Conservation (phyloP, 352 stramenopile genomes). For the Pilasporangium apinafurcum region DNA sequence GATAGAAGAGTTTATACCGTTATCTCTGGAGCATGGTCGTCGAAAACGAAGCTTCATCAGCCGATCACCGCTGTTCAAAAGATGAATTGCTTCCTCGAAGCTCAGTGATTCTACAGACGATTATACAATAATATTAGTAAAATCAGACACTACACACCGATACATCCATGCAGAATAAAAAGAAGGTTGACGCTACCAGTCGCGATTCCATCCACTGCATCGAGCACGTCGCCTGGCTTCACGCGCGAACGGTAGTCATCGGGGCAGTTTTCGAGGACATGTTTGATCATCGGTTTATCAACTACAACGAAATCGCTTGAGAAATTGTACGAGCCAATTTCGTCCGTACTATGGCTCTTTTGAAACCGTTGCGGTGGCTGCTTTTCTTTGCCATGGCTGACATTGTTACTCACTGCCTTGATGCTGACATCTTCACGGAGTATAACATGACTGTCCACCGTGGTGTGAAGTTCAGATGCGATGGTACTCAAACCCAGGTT, state of each 20-base stretch:
- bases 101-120: constrained; percentile 35
- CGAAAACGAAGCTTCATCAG: constrained; percentile 67
- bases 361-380: constrained; percentile 8
- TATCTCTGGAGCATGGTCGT: constrained; percentile 11
- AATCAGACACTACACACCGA: background rate
- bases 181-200: constrained; percentile 22
- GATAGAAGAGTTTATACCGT: constrained; percentile 1
- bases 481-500: constrained; percentile 24
- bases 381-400: background rate
- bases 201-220: constrained; percentile 66
- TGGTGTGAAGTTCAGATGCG: constrained; percentile 21
- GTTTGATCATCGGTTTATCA: constrained; percentile 36
- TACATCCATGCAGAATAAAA: background rate
- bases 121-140: background rate
- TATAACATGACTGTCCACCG: constrained; percentile 22
- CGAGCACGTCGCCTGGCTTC: constrained; percentile 58
- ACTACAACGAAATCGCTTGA: constrained; percentile 6
- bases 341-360: constrained; percentile 58
- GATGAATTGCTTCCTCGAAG: constrained; percentile 42
- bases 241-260: constrained; percentile 38
- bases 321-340: constrained; percentile 30
- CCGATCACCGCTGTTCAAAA: constrained; percentile 45
- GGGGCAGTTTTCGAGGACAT: constrained; percentile 13
- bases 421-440: constrained; percentile 38
- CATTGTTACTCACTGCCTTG: background rate